Evolutionary conservation across 176 grass and related monocot species (phyloP), one percentile per base, ranked within the genome.

Genomic region (Hordeum marinum): DNA sequence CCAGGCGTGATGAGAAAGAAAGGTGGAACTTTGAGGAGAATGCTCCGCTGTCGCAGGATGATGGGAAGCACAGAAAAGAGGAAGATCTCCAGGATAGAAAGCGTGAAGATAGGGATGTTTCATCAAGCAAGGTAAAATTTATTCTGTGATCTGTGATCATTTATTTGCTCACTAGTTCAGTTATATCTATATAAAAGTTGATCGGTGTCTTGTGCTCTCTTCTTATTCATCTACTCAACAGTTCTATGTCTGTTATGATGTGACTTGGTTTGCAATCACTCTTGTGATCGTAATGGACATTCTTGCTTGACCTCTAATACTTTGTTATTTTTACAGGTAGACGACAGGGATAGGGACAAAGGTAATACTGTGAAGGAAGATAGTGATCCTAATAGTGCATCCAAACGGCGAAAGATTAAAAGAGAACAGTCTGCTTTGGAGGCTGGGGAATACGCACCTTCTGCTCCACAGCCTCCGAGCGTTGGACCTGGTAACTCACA

Each of bases 1-100:
- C 96, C 14, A 99, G 86, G 76, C 93, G 84, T 7, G 96, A 95
- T 82, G 96, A 96, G 60, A 99, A 93, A 92, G 96, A 99, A 86
- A 90, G 86, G 84, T 87, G 87, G 87, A 85, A 85, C 58, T 78
- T 80, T 9, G 94, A 92, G 84, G 96, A 99, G 41, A 94, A 91
- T 86, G 82, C 68, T 82, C 84, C 50, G 0, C 45, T 68, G 8
- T 79, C 71, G 10, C 93, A 92, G 40, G 93, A 99, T 84, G 96
- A 98, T 79, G 85, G 85, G 71, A 98, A 92, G 68, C 93, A 89
- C 73, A 89, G 93, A 78, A 96, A 88, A 86, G 96, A 96, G 74
- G 96, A 96, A 68, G 96, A 99, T 82, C 75, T 81, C 34, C 82
- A 91, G 45, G 93, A 96, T 83, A 92, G 91, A 88, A 95, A 96